Base-by-base conservation (phyloP, 371 early-diverging fungal genomes). In the Mortierella sp. region DNA sequence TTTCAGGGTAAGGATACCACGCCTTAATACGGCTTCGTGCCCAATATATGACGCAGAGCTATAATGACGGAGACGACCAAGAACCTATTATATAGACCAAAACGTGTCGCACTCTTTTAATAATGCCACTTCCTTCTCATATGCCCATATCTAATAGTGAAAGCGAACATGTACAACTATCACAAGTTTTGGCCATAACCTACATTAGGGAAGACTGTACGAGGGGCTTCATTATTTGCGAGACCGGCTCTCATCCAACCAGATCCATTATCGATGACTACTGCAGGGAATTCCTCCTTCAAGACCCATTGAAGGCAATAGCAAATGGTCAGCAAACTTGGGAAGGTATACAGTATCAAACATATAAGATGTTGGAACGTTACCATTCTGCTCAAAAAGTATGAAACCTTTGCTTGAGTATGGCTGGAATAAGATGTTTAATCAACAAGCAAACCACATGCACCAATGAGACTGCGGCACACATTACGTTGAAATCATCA, bases 221-320 rank as follows among this genome's bases (percentile, higher is more conserved):
- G 95, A 54, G 99, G 99, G 66, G 91, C 91, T 64, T 97, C 97
- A 74, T 96, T 97, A 57, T 98, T 98, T 18, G 99, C 97, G 86
- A 98, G 97, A 43, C 99, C 98, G 59, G 97, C 96, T 85, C 98
- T 98, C 81, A 96, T 96, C 75, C 96, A 93, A 55, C 98, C 97
- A 39, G 98, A 97, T 43, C 98, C 98, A 96, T 97, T 87, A 65
- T 70, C 64, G 64, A 83, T 77, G 72, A 77, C 68, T 73, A 76
- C 62, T 63, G 73, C 70, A 47, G 73, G 69, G 49, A 72, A 72
- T 68, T 72, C 72, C 32, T 72, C 72, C 67, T 77, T 43, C 22
- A 26, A 18, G 20, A 26, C 12, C 12, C 9, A 40, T 26, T 24
- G 6, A 22, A 63, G 18, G 24, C 45, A 47, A 11, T 18, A 43